phyloP scores from a whole-genome alignment of 129 eudicot species.

The Artemisia tridentata region DNA sequence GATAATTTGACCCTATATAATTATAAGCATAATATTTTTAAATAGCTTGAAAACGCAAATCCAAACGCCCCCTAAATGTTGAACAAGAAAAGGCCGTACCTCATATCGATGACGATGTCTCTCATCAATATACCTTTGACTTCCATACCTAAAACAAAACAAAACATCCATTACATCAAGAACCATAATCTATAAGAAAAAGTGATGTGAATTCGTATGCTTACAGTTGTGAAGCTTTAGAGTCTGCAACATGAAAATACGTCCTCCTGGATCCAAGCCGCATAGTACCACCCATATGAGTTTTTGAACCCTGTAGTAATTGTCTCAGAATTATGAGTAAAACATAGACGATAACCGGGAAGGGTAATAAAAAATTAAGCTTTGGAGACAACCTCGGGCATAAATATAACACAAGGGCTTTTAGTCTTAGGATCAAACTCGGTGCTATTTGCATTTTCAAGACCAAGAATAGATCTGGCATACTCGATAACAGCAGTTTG shows the following conservation, averaged over 20 bases:
- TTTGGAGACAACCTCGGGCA: slow-evolving; percentile 69
- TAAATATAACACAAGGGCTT: slow-evolving; percentile 80
- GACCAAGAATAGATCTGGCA: slow-evolving; percentile 63
- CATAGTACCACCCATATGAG: slow-evolving; percentile 98
- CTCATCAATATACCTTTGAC: slow-evolving; percentile 61
- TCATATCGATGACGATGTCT: slow-evolving; percentile 94
- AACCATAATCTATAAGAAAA: neutral
- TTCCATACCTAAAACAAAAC: slow-evolving; percentile 61
- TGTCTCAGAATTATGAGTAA: slow-evolving; percentile 3
- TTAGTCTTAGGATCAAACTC: slow-evolving; percentile 69
- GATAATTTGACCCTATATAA: no score
- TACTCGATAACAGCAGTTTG: slow-evolving; percentile 40
- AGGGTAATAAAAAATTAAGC: neutral
- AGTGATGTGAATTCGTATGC: slow-evolving; percentile 5
- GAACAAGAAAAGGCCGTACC: slow-evolving; percentile 32
- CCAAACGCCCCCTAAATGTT: neutral
- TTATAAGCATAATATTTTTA: no score
- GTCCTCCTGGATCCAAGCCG: slow-evolving; percentile 96
- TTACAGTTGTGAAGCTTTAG: slow-evolving; percentile 70
- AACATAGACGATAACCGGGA: neutral
- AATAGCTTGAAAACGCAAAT: no score
- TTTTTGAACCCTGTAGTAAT: slow-evolving; percentile 68
- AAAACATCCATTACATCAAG: slow-evolving; percentile 5
- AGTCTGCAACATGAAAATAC: slow-evolving; percentile 47
- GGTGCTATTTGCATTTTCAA: slow-evolving; percentile 78